A percentile compares a stretch with the other conserved stretches of the same genome.
phyloP scores from a whole-genome alignment of 75 land plant species.

The Ceratopteris richardii region DNA sequence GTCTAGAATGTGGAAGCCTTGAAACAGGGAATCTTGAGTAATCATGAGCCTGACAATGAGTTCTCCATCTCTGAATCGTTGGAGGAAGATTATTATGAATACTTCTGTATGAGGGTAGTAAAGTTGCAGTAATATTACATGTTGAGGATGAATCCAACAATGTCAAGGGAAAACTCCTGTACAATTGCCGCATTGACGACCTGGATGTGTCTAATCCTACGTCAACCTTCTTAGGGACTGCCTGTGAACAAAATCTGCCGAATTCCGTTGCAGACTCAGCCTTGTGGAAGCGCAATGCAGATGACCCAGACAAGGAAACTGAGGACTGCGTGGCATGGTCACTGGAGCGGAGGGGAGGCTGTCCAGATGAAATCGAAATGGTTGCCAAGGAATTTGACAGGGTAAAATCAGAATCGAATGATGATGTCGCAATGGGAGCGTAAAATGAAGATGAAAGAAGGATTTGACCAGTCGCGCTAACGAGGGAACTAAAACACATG shows the following conservation, averaged over 20 bases:
- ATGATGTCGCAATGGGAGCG: background rate
- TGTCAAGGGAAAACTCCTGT: too few species aligned
- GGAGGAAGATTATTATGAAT: constrained; percentile 5
- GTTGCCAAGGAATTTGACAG: background rate
- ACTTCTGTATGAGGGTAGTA: background rate
- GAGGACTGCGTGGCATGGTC: background rate
- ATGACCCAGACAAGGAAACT: background rate
- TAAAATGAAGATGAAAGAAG: constrained; percentile 12
- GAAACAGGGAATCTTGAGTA: too few species aligned
- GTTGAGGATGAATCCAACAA: too few species aligned
- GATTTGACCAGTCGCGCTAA: constrained; percentile 9
- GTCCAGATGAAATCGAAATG: background rate
- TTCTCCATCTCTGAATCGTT: too few species aligned
- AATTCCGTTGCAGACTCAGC: too few species aligned
- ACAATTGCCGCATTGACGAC: too few species aligned
- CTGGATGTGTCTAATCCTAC: too few species aligned
- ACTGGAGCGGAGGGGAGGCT: constrained; percentile 4
- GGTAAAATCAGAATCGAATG: constrained; percentile 1
- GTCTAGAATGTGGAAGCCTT: too few species aligned
- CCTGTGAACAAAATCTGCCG: too few species aligned
- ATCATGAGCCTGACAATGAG: constrained; percentile 8
- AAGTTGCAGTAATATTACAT: too few species aligned
- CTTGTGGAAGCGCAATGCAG: background rate
- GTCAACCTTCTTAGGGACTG: too few species aligned
- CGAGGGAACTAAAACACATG: constrained; percentile 7